phyloP scores from a whole-genome alignment of 495 filamentous ascomycete species.

The Letharia columbiana region DNA sequence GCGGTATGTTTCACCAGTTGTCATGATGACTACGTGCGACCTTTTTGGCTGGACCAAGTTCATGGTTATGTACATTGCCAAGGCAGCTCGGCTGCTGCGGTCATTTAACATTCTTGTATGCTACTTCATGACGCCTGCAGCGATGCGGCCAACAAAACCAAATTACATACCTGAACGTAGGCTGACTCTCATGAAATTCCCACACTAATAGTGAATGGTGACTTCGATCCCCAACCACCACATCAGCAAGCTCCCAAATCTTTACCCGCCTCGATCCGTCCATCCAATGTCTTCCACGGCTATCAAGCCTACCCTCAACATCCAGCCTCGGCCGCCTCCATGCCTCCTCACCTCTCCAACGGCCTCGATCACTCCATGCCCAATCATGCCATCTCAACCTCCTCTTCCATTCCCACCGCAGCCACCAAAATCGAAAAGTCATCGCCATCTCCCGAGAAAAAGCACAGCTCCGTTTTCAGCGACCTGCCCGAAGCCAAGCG shows the following conservation, averaged over 20 bases:
- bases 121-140: conserved; percentile 16
- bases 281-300: conserved; percentile 68
- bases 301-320: conserved; percentile 54
- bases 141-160: conserved; percentile 3
- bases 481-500: conserved; percentile 79
- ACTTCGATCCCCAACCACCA: conserved; percentile 21
- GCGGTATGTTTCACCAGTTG: conserved; percentile 88
- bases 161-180: conserved; percentile 8
- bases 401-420: conserved; percentile 20
- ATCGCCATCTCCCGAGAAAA: conserved; percentile 2
- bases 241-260: conserved; percentile 17
- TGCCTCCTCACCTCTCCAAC: conserved; percentile 64
- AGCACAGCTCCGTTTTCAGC: conserved; percentile 52
- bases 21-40: conserved; percentile 25
- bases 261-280: conserved; percentile 52
- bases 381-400: conserved; percentile 33
- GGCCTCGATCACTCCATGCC: conserved; percentile 44
- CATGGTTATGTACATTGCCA: conserved; percentile 16
- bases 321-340: conserved; percentile 49
- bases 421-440: conserved; percentile 36
- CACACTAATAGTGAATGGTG: conserved; percentile 14
- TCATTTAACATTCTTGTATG: conserved; percentile 18
- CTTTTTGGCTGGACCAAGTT: conserved; percentile 14
- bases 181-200: conserved; percentile 14
- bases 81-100: conserved; percentile 11